Evolutionary conservation across 345 rosid species (phyloP), one percentile per base, ranked within the genome.

Genomic region (Eutrema japonicum): DNA sequence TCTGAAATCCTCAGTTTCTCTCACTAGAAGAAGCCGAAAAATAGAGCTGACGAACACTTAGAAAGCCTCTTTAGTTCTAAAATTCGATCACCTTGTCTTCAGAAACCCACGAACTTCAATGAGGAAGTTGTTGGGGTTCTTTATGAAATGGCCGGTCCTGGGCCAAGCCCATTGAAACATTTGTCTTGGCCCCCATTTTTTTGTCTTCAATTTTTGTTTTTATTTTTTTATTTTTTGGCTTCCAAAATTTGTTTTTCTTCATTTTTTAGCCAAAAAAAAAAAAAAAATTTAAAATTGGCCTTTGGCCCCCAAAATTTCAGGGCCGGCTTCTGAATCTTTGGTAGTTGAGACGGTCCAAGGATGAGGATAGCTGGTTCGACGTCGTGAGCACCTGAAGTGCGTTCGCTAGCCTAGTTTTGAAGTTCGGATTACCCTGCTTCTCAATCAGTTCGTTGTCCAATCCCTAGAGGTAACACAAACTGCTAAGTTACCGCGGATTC

Each of bases 291-390:
- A n/a, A n/a, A n/a, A n/a, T n/a, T n/a, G n/a, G n/a, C n/a, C n/a
- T n/a, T n/a, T n/a, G n/a, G n/a, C n/a, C n/a, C n/a, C n/a, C n/a
- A n/a, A n/a, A n/a, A n/a, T n/a, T n/a, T n/a, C n/a, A n/a, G n/a
- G n/a, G n/a, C n/a, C n/a, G n/a, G n/a, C n/a, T 95, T 80, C 99
- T 83, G 75, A 95, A 95, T 68, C 96, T 88, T 80, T 88, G 96
- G 87, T 89, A 86, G 79, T 92, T 92, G 64, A 87, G 70, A 18
- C 99, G 99, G 75, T 95, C 96, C 22, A 95, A 88, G 29, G 87
- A 72, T 7, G 86, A 79, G 3, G 96, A 84, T 10, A 95, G 89
- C 83, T 95, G 93, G 70, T 92, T 95, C 30, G 96, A 78, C 45
- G 87, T 92, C 10, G 97, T 91, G 36, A 95, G 93, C 18, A 82